Evolutionary conservation across 352 stramenopile species (phyloP), one percentile per base, ranked within the genome.

Genomic region (Globisporangium viniferum): DNA sequence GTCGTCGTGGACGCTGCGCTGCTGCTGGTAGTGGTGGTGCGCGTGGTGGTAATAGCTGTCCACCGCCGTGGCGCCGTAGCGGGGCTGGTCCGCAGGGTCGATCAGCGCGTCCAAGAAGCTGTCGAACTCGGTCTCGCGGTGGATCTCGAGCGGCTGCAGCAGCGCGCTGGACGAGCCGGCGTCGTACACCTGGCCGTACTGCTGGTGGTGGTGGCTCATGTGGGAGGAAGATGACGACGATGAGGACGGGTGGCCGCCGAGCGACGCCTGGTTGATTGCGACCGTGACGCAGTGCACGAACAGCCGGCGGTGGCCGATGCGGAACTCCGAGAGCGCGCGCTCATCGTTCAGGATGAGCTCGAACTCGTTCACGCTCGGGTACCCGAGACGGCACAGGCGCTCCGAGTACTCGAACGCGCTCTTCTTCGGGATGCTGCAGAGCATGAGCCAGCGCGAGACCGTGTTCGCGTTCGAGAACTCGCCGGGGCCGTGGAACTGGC

Each of bases 391-490:
- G 44, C 78, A 78, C 5, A 92, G 69, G 24, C 76, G 73, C 60
- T 88, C 82, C 20, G 79, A 76, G 71, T 92, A 92, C 68, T 85
- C 64, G 60, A 78, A 82, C 46, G 76, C 76, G 48, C 64, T 72
- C 24, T 70, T 61, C 36, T 76, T 75, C 6, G 84, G 78, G 60
- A 92, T 82, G 44, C 73, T 65, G 68, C 84, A 90, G 9, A 77
- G 71, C 66, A 80, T 71, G 44, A 92, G 71, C 84, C 84, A 92
- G 36, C 78, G 74, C 41, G 82, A 88, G 67, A 92, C 78, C 44
- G 80, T 85, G 51, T 74, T 79, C 29, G 67, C 69, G 27, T 78
- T 55, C 5, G 77, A 73, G 9, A 90, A 66, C 27, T 66, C 58
- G 3, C 70, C 72, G 2, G 84, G 81, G 6, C 77, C 76, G 4